Conservation (phyloP, 2,329 filamentous ascomycete genomes). For the Madurella mycetomatis region DNA sequence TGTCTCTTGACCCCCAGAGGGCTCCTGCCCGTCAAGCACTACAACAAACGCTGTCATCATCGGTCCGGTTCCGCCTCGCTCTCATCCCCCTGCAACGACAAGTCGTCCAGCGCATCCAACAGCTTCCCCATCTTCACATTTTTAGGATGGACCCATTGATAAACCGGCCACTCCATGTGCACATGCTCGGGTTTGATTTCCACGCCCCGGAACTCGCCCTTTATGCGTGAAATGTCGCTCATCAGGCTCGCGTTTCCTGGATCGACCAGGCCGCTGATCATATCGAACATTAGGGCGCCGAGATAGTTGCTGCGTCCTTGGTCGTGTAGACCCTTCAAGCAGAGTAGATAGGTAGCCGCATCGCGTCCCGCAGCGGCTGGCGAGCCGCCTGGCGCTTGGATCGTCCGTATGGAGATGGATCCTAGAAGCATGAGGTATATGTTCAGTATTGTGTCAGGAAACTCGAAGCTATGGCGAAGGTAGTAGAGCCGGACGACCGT, state of each 20-base stretch:
- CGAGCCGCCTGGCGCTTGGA: neutral
- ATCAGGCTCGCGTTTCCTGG: neutral
- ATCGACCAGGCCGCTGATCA: neutral
- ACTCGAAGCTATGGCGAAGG: conserved; percentile 15
- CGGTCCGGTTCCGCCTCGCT: too few relatives aligned
- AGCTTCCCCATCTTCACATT: neutral
- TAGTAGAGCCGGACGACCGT: conserved; percentile 15
- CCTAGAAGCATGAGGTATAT: conserved; percentile 7
- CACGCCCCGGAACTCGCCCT: neutral
- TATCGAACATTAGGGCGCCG: conserved; percentile 5
- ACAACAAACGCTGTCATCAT: too few relatives aligned
- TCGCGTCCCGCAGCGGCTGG: neutral
- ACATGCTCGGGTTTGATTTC: neutral
- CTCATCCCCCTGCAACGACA: neutral
- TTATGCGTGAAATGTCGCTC: neutral
- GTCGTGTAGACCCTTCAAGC: conserved; percentile 13
- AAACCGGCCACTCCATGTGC: conserved; percentile 8
- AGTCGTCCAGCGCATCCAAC: neutral
- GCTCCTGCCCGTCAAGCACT: neutral
- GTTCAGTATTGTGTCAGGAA: conserved; percentile 8
- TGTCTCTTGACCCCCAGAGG: neutral
- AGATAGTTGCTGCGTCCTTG: conserved; percentile 11
- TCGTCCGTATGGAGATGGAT: conserved; percentile 9
- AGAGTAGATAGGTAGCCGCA: conserved; percentile 13
- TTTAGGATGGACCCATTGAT: neutral